Evolutionary conservation across 345 rosid genomes (phyloP), one percentile per base, ranked within the genome.

Genomic region (Noccaea bulbosa): DNA sequence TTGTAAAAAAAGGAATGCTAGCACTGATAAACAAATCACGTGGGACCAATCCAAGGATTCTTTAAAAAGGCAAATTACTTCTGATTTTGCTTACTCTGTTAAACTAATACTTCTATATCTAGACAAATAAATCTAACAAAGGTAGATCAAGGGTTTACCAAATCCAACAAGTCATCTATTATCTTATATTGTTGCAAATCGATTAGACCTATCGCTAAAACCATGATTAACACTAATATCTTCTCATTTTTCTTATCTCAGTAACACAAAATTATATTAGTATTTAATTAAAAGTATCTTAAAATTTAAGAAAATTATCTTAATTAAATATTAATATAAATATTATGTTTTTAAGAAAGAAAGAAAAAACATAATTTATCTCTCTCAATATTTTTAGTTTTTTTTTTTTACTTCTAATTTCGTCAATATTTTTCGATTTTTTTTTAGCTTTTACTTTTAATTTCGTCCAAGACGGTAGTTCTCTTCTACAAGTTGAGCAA

Each of bases 391-490:
- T n/a, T 24, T 27, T 27, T 7, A 8, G 30, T 61, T 9, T 54
- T 4, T 32, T 7, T 7, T 11, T 61, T 44, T 30, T 7, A 61
- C 51, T 61, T 61, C 8, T 24, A n/a, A 43, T 60, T 39, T 59
- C 47, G n/a, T 43, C 47, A 12, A 27, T 2, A 2, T n/a, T 24
- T 27, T 27, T 7, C 4, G 30, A 44, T 9, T 54, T 4, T 32
- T 7, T n/a, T 11, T 61, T 44, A n/a, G n/a, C n/a, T n/a, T n/a
- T 30, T 7, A 61, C 51, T 61, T 61, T 5, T 24, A n/a, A 43
- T 60, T 39, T 59, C 47, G n/a, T 43, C 47, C n/a, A 8, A 51
- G n/a, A 2, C 16, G 30, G 16, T 30, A 53, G 32, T 32, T 53
- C 16, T 30, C 30, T 48, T 17, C 16, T 7, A 8, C 53, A 17